These are phyloP conservation scores for Berberis vulgaris DNA, from an alignment of 164 flowering plant species.

Conservation along the genomic window DNA sequence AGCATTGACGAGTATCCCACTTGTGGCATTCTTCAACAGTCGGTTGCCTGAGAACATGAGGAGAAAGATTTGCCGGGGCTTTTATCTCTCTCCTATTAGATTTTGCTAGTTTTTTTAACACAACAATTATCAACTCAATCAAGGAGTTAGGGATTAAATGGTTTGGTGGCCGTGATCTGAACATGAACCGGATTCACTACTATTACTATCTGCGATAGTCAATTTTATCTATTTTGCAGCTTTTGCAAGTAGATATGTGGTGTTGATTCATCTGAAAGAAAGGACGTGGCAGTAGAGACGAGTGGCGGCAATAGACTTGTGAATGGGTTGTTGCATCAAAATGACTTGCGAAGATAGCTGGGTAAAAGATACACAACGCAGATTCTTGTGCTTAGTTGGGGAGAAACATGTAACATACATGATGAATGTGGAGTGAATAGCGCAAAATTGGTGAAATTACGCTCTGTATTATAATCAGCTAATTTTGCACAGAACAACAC, in stretches of 20 bases:
- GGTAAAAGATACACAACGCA: no score
- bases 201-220: slow-evolving; percentile 24
- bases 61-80: slow-evolving; percentile 43
- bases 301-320: not conserved
- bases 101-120: slow-evolving; percentile 31
- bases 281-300: not conserved
- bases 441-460: no score
- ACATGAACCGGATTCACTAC: slow-evolving; percentile 31
- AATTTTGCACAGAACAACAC: no score
- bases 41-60: slow-evolving; percentile 44
- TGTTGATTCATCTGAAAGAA: not conserved
- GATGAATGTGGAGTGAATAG: no score
- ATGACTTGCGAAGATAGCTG: no score
- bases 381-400: no score
- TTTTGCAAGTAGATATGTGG: slow-evolving; percentile 21
- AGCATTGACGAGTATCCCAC: slow-evolving; percentile 43
- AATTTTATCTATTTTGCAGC: slow-evolving; percentile 29
- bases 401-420: no score
- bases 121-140: slow-evolving; percentile 24
- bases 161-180: slow-evolving; percentile 47
- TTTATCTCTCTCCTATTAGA: slow-evolving; percentile 43
- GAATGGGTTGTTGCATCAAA: not conserved
- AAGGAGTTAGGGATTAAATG: slow-evolving; percentile 20
- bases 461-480: no score
- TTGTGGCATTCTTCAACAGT: slow-evolving; percentile 38